Evolutionary conservation across 106 monocot species (phyloP).

Genomic region (Xerophyta viscosa): DNA sequence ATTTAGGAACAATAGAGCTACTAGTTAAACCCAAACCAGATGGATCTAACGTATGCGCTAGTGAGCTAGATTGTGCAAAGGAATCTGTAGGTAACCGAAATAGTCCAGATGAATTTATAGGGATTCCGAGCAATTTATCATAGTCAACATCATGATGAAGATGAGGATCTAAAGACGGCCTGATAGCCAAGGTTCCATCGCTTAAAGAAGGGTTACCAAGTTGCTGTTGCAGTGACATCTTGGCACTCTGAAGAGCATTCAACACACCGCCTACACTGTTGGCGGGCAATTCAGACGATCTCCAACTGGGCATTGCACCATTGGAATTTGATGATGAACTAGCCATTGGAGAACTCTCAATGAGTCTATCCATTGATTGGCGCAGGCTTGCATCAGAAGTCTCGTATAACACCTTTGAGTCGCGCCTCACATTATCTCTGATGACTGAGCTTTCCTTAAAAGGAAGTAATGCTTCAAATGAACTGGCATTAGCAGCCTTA

Average conservation of each 20-base stretch:
- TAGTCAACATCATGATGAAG: neutral
- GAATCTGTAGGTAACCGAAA: slow-evolving; percentile 63
- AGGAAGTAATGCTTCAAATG: slow-evolving; percentile 8
- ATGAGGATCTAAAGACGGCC: slow-evolving; percentile 11
- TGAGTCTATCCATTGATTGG: neutral
- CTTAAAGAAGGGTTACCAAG: slow-evolving; percentile 10
- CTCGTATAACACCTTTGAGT: neutral
- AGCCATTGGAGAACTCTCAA: slow-evolving; percentile 6
- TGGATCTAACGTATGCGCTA: slow-evolving; percentile 1
- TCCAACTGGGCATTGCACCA: slow-evolving; percentile 4
- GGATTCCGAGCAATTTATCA: slow-evolving; percentile 12
- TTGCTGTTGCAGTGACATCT: slow-evolving; percentile 40
- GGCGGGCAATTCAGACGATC: slow-evolving; percentile 4
- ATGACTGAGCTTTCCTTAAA: neutral
- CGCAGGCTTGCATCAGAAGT: slow-evolving; percentile 9
- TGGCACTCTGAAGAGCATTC: slow-evolving; percentile 55
- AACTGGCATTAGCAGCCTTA: neutral
- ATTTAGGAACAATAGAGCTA: too few relatives aligned
- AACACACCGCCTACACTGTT: slow-evolving; percentile 32
- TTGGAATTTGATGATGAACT: slow-evolving; percentile 9
- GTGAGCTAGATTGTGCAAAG: slow-evolving; percentile 7
- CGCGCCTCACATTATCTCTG: neutral
- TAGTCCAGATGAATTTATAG: slow-evolving; percentile 25
- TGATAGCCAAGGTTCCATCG: slow-evolving; percentile 7
- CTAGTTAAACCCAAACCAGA: slow-evolving; percentile 6